Conservation (phyloP, 2,329 filamentous ascomycete species). For the Fusarium pseudocircinatum region DNA sequence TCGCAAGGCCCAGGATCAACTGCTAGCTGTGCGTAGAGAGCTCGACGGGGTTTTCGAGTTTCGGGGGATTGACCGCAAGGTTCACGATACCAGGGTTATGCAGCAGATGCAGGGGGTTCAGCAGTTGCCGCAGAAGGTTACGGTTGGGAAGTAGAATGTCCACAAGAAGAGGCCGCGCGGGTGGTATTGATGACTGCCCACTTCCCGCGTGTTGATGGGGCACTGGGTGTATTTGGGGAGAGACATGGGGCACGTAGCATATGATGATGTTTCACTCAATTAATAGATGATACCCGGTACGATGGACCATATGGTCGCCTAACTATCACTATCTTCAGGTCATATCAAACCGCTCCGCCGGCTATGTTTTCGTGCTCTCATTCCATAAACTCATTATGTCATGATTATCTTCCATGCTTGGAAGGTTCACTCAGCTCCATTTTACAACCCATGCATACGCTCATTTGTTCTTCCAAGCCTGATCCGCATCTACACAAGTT, state of each 20-base stretch:
- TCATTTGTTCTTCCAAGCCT: slow-evolving; percentile 32
- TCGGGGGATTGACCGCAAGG: slow-evolving; percentile 60
- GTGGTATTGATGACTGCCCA: background rate
- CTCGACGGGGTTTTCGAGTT: slow-evolving; percentile 65
- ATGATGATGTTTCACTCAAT: background rate
- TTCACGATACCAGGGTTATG: slow-evolving; percentile 61
- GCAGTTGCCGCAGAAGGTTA: slow-evolving; percentile 51
- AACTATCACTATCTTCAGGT: background rate
- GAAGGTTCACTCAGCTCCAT: too few species aligned
- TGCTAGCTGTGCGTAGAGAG: slow-evolving; percentile 57
- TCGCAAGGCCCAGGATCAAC: slow-evolving; percentile 62
- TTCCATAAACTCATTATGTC: fast-evolving
- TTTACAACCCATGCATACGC: fast-evolving
- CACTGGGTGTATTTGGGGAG: fast-evolving
- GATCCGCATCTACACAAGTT: slow-evolving; percentile 35
- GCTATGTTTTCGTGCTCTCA: too few species aligned
- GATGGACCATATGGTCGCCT: background rate
- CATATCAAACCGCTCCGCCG: fast-evolving
- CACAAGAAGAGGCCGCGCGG: background rate
- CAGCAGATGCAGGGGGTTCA: slow-evolving; percentile 52
- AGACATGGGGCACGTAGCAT: background rate
- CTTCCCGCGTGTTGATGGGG: background rate
- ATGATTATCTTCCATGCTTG: fast-evolving
- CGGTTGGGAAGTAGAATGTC: slow-evolving; percentile 44
- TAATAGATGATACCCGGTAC: slow-evolving; percentile 29